Base-by-base conservation (phyloP, 106 monocot genomes). In the Allium fistulosum region DNA sequence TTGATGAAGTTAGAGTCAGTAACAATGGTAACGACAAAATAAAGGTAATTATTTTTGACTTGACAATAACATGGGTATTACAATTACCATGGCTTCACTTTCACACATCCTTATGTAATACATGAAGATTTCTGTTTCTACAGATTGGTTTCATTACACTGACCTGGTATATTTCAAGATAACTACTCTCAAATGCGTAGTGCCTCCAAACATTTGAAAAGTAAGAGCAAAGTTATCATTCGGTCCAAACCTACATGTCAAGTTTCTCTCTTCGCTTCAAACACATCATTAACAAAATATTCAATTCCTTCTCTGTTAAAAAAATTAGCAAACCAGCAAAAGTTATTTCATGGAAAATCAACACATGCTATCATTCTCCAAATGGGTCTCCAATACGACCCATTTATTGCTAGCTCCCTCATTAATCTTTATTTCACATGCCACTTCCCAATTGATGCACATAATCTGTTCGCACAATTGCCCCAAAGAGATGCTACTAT, bases 391-490 rank as follows among this genome's bases (percentile, higher is more conserved):
- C 74, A 74, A 37, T 73, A n/a, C 45, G 81, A 82, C 58, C 58
- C 56, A 16, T 72, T 63, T 64, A 64, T 82, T 17, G 77, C 69
- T 45, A 74, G 73, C 69, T 77, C 81, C 68, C 81, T 82, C 65
- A 66, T 82, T 70, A 50, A 37, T 16, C 53, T 74, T 48, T 82
- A 82, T 26, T 73, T 69, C 22, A 65, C 52, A 59, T 77, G 74
- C 63, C 69, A 60, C 7, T 69, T 17, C 22, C 59, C 77, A 12
- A 1, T 9, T 11, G 58, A 77, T 9, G 81, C 81, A 26, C 7
- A 13, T 61, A 22, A 74, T 5, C 63, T 77, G 70, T 82, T 82
- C 26, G 46, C 26, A 12, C 58, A 61, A 69, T 57, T 77, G 65
- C 77, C 77, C 26, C 61, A 73, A 8, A 65, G 74, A 77, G 81